Conservation (phyloP, 306 rosid species). For the Casuarina cunninghamiana region DNA sequence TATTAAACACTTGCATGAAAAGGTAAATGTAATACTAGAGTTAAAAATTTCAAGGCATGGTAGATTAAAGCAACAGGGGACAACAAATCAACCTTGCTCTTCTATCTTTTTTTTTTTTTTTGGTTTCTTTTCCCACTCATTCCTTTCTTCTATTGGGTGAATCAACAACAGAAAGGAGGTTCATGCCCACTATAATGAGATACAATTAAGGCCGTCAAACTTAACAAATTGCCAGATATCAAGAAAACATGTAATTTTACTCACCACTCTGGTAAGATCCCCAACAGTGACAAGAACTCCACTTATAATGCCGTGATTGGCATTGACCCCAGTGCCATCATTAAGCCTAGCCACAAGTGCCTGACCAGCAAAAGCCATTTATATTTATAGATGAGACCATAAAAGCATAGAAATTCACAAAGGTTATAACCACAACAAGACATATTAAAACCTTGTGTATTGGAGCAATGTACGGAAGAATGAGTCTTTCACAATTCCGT, state of each 20-base stretch:
- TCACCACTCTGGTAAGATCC: conserved; percentile 98
- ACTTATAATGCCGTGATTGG: conserved; percentile 82
- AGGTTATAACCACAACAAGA: conserved; percentile 19
- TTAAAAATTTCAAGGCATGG: neutral
- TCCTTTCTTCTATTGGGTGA: neutral
- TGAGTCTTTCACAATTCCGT: conserved; percentile 89
- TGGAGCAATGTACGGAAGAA: conserved; percentile 95
- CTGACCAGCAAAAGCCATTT: conserved; percentile 46
- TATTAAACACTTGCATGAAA: too few species aligned
- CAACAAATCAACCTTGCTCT: neutral
- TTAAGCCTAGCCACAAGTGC: conserved; percentile 88
- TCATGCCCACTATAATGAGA: neutral
- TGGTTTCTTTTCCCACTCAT: too few species aligned
- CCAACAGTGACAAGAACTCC: conserved; percentile 99
- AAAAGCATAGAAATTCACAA: conserved; percentile 9
- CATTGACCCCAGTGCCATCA: conserved; percentile 59
- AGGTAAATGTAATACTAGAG: too few species aligned
- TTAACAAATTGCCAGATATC: conserved; percentile 11
- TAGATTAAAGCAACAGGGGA: neutral
- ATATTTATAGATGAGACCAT: conserved; percentile 26
- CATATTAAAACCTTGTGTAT: conserved; percentile 72
- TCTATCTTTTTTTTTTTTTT: too few species aligned
- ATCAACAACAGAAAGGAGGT: neutral
- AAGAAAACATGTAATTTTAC: conserved; percentile 39
- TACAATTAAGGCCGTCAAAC: neutral